Conservation (phyloP, 1,139 yeast species). For the Protomyces inundatus region DNA sequence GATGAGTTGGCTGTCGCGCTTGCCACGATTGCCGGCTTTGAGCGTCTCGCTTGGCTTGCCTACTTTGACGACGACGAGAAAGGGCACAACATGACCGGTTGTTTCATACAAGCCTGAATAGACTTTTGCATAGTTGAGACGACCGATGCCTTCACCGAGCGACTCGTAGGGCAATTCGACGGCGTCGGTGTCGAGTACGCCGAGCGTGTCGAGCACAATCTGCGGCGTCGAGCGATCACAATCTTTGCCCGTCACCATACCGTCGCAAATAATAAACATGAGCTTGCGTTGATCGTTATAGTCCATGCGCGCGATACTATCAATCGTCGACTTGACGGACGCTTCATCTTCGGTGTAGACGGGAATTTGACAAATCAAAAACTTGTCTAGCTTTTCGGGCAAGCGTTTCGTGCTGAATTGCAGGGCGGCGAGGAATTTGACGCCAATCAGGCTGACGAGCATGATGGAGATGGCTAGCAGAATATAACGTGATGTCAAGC, state of each 20-base stretch:
- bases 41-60: conserved; percentile 46
- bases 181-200: conserved; percentile 42
- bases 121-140: conserved; percentile 42
- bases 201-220: conserved; percentile 43
- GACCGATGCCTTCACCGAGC: conserved; percentile 42
- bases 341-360: conserved; percentile 44
- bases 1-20: conserved; percentile 44
- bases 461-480: conserved; percentile 41
- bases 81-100: conserved; percentile 44
- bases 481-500: conserved; percentile 43
- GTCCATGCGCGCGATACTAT: conserved; percentile 41
- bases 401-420: conserved; percentile 40
- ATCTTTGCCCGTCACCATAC: conserved; percentile 44
- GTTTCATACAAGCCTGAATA: conserved; percentile 43
- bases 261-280: conserved; percentile 42
- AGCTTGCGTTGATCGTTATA: conserved; percentile 43
- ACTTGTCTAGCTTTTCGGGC: conserved; percentile 42
- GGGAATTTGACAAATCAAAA: conserved; percentile 44
- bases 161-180: conserved; percentile 41
- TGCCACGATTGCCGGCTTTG: conserved; percentile 45
- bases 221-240: conserved; percentile 43
- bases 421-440: conserved; percentile 42
- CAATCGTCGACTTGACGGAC: conserved; percentile 43
- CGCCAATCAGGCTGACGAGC: conserved; percentile 40
- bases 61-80: conserved; percentile 41